These are phyloP conservation scores for Ophiocordyceps camponoti-saundersi DNA, from an alignment of 2,329 filamentous ascomycete genomes.

Conservation along the genomic window DNA sequence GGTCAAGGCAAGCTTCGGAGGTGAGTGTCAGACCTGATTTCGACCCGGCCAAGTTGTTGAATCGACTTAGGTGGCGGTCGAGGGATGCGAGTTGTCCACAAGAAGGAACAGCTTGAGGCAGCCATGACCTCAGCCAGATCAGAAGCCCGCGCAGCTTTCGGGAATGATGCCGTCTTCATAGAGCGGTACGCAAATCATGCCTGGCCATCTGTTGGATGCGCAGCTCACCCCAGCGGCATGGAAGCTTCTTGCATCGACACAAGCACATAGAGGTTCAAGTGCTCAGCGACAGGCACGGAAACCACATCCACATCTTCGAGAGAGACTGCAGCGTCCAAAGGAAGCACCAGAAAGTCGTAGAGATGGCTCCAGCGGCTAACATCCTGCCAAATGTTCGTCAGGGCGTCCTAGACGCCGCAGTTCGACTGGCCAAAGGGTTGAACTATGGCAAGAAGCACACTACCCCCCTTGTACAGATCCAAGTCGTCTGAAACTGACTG, in stretches of 20 bases:
- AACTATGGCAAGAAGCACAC: constrained; percentile 7
- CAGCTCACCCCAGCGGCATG: too few relatives aligned
- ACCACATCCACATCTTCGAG: constrained; percentile 19
- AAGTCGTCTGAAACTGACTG: neutral
- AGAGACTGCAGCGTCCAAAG: constrained; percentile 28
- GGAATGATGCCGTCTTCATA: constrained; percentile 11
- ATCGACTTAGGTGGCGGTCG: constrained; percentile 22
- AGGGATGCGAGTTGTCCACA: constrained; percentile 14
- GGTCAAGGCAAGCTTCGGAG: constrained; percentile 16
- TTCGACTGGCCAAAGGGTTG: constrained; percentile 13
- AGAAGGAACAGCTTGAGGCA: neutral
- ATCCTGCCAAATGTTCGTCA: constrained; percentile 8
- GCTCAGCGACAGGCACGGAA: constrained; percentile 20
- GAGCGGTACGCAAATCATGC: constrained; percentile 16
- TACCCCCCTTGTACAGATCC: neutral
- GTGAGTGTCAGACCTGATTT: constrained; percentile 1
- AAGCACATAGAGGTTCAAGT: constrained; percentile 29
- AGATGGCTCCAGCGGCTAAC: constrained; percentile 13
- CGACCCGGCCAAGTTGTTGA: neutral
- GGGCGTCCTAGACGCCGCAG: constrained; percentile 14
- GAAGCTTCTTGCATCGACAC: neutral
- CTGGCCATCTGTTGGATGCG: neutral
- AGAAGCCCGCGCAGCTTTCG: neutral
- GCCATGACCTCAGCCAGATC: neutral
- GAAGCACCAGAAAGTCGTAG: constrained; percentile 28